Evolutionary conservation across 805 yeast species (phyloP).

Genomic region (Myxozyma monticola): DNA sequence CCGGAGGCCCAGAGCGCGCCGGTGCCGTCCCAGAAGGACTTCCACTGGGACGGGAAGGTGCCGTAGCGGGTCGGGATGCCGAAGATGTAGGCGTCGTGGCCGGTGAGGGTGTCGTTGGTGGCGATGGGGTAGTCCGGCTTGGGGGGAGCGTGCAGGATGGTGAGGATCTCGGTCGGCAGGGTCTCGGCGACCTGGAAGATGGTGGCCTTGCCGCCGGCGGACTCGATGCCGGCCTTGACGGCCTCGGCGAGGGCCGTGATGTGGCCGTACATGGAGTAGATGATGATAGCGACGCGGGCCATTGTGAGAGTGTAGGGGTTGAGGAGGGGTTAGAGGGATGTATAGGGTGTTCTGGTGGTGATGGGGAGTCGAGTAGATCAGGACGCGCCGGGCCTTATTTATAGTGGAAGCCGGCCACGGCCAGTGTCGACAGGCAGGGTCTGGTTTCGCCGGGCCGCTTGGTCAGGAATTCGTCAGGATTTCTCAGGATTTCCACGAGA

Average conservation of each 20-base stretch:
- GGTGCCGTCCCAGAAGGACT: conserved; percentile 72
- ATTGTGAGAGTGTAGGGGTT: conserved; percentile 11
- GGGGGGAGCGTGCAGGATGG: conserved; percentile 62
- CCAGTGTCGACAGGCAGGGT: no score
- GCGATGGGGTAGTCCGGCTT: conserved; percentile 54
- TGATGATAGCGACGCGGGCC: conserved; percentile 66
- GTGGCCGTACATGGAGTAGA: conserved; percentile 83
- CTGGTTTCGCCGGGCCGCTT: no score
- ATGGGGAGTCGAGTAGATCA: no score
- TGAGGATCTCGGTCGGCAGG: conserved; percentile 59
- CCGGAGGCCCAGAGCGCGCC: conserved; percentile 62
- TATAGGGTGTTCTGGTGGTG: no score
- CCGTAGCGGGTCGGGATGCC: conserved; percentile 85
- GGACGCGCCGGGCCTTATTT: no score
- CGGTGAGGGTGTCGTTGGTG: conserved; percentile 52
- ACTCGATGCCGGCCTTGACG: conserved; percentile 65
- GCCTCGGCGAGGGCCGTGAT: conserved; percentile 67
- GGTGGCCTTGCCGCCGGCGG: conserved; percentile 68
- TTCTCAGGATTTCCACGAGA: no score
- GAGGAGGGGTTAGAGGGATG: no score
- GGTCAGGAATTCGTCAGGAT: no score
- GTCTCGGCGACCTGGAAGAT: conserved; percentile 83
- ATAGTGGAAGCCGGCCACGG: no score
- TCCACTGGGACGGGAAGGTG: conserved; percentile 72
- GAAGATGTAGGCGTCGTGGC: conserved; percentile 72